Percentiles rank a stretch among this genome's conserved stretches.
Conservation (phyloP, 495 filamentous ascomycete genomes). For the Amniculicola lignicola region DNA sequence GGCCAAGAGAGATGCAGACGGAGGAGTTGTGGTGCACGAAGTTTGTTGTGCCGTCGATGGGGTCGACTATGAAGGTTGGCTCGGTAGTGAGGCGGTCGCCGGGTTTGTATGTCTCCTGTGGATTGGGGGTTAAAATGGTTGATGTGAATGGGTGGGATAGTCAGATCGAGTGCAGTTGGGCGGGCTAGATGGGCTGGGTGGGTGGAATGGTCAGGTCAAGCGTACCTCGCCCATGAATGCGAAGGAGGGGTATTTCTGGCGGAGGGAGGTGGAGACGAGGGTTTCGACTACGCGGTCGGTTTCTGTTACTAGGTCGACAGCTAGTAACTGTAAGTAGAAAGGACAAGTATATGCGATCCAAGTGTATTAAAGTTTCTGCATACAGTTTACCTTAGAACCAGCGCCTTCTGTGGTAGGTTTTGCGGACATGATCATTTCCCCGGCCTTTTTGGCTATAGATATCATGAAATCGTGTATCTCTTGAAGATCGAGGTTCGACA, state of each 20-base stretch:
- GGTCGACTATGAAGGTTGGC: slow-evolving; percentile 86
- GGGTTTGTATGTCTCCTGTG: slow-evolving; percentile 68
- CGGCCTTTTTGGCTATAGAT: slow-evolving; percentile 70
- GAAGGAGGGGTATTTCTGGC: slow-evolving; percentile 62
- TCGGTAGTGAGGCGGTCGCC: slow-evolving; percentile 59
- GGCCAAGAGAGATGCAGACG: slow-evolving; percentile 78
- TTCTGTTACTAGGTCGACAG: slow-evolving; percentile 82
- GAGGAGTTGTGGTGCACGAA: slow-evolving; percentile 80
- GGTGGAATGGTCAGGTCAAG: neutral
- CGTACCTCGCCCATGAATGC: slow-evolving; percentile 31
- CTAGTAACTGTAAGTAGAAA: slow-evolving; percentile 2
- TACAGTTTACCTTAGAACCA: slow-evolving; percentile 85
- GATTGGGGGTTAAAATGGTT: slow-evolving; percentile 38
- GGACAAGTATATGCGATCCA: no score
- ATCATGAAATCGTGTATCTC: slow-evolving; percentile 79
- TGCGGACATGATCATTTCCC: slow-evolving; percentile 74
- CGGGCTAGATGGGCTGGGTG: neutral
- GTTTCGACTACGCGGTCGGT: slow-evolving; percentile 80
- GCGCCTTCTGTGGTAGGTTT: slow-evolving; percentile 60
- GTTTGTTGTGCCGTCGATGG: slow-evolving; percentile 87
- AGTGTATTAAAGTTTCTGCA: slow-evolving; percentile 26
- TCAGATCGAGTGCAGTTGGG: neutral
- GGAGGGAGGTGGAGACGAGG: slow-evolving; percentile 65
- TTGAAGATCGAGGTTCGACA: slow-evolving; percentile 59
- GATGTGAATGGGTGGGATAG: neutral